These are phyloP conservation scores for Fusarium marasasianum DNA, from an alignment of 2,329 filamentous ascomycete genomes.

Conservation along the genomic window DNA sequence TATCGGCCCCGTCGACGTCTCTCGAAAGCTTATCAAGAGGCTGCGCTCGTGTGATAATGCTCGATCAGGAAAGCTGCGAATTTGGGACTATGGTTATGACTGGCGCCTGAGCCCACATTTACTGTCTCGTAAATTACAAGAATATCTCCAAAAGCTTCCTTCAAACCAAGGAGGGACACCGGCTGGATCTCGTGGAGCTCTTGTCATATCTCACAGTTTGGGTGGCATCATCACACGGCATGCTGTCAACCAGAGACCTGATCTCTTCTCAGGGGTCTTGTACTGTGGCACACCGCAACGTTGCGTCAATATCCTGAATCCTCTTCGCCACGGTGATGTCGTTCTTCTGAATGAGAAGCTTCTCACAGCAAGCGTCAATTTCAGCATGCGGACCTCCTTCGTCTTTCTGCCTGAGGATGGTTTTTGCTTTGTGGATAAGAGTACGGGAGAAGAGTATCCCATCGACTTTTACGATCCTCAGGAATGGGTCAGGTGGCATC, in stretches of 20 bases:
- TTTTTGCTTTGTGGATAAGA: constrained; percentile 85
- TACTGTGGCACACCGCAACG: constrained; percentile 87
- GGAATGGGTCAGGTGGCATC: constrained; percentile 80
- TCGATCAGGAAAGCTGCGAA: constrained; percentile 73
- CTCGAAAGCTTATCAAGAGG: constrained; percentile 81
- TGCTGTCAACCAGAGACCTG: constrained; percentile 84
- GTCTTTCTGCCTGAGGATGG: constrained; percentile 87
- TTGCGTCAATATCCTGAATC: constrained; percentile 91
- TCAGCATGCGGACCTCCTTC: constrained; percentile 87
- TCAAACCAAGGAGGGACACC: constrained; percentile 72
- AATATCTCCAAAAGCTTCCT: constrained; percentile 77
- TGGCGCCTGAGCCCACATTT: constrained; percentile 88
- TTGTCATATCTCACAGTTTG: constrained; percentile 86
- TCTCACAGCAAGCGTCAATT: constrained; percentile 91
- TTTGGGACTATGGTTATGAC: constrained; percentile 95
- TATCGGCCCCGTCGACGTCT: constrained; percentile 91
- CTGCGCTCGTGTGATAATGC: constrained; percentile 79
- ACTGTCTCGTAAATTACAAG: constrained; percentile 75
- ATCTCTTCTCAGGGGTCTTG: constrained; percentile 85
- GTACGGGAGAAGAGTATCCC: constrained; percentile 80
- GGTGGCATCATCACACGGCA: constrained; percentile 90
- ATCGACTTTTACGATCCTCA: constrained; percentile 85
- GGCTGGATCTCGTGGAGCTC: constrained; percentile 70
- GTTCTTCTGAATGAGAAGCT: constrained; percentile 90
- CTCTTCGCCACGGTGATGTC: constrained; percentile 89